Conservation (phyloP, 768 basidiomycete species). For the Suillus lakei region DNA sequence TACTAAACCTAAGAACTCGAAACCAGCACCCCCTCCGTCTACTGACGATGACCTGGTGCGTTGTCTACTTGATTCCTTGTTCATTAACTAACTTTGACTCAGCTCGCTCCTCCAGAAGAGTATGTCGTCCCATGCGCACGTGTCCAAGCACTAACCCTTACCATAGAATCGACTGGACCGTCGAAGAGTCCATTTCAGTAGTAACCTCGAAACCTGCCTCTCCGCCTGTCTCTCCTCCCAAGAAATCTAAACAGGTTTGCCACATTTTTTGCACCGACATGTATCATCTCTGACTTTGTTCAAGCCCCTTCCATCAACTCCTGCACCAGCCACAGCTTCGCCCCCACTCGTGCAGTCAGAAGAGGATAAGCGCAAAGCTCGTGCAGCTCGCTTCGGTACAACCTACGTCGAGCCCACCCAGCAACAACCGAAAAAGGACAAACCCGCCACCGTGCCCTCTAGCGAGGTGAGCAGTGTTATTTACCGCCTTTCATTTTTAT, state of each 20-base stretch:
- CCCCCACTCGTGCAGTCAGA: constrained; percentile 34
- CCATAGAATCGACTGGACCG: constrained; percentile 49
- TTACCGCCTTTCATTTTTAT: not conserved
- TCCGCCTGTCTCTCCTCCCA: constrained; percentile 5
- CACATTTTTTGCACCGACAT: not conserved
- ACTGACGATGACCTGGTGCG: constrained; percentile 35
- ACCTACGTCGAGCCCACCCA: constrained; percentile 51
- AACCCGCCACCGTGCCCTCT: too few relatives aligned
- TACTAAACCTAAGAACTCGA: constrained; percentile 25
- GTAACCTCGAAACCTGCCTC: constrained; percentile 13
- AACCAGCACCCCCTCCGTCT: constrained; percentile 15
- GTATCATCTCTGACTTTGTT: constrained; percentile 4
- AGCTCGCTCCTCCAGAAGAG: constrained; percentile 39
- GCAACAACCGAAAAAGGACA: constrained; percentile 22
- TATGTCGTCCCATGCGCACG: constrained; percentile 18
- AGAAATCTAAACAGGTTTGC: constrained; percentile 9
- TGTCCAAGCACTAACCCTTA: constrained; percentile 12
- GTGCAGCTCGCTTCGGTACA: constrained; percentile 77
- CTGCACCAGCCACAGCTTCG: not conserved
- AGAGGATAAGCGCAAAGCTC: constrained; percentile 58
- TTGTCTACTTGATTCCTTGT: not conserved
- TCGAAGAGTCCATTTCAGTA: constrained; percentile 31
- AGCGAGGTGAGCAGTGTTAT: not conserved
- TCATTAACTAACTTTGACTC: constrained; percentile 12
- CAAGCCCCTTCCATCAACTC: constrained; percentile 12